These are phyloP conservation scores for Xerocomellus amylosporus DNA, from an alignment of 768 basidiomycete genomes.

Conservation along the genomic window DNA sequence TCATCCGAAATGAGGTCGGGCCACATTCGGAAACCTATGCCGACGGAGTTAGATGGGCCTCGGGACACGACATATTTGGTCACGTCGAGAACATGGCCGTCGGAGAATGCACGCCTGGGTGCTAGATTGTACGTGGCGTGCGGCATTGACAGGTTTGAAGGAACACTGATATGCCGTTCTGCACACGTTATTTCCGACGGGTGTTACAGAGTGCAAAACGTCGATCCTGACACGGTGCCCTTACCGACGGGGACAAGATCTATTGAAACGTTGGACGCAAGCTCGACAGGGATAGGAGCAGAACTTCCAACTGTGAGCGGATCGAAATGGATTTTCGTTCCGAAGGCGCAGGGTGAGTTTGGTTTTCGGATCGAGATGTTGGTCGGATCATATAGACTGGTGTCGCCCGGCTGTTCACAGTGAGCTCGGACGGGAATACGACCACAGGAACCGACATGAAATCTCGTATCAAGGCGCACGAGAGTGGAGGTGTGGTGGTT, in stretches of 20 bases:
- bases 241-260: neutral
- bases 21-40: neutral
- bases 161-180: constrained; percentile 1
- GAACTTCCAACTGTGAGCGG: neutral
- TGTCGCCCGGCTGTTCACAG: constrained; percentile 5
- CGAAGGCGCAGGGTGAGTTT: constrained; percentile 12
- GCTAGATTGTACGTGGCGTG: constrained; percentile 12
- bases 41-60: constrained; percentile 13
- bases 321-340: constrained; percentile 11
- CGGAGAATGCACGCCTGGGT: neutral
- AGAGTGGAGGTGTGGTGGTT: constrained; percentile 8
- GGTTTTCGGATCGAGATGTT: neutral
- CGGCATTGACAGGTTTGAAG: neutral
- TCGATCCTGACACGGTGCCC: neutral
- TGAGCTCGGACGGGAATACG: neutral
- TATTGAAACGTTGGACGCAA: neutral
- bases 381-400: constrained; percentile 6
- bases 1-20: neutral
- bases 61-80: constrained; percentile 10
- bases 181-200: neutral
- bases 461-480: neutral
- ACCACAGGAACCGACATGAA: constrained; percentile 1
- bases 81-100: constrained; percentile 1
- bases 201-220: constrained; percentile 7
- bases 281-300: neutral